Evolutionary conservation across 495 filamentous ascomycete genomes (phyloP), one percentile per base, ranked within the genome.

Genomic region (Sphaerosporella brunnea): DNA sequence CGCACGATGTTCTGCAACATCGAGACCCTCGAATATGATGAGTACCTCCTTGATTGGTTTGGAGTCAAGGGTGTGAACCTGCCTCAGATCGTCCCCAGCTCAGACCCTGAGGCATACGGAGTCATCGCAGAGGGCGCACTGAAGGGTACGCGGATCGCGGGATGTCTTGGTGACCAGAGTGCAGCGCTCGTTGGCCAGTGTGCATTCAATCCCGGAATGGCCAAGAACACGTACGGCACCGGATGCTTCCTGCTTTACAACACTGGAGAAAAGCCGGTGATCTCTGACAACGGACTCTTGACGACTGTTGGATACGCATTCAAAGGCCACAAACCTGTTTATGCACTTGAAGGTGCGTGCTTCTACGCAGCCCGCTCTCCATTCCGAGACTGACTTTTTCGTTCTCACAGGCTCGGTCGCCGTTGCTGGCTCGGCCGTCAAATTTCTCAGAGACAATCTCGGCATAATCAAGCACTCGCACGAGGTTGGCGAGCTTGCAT

Each of bases 1-100:
- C 67, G 88, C 51, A 96, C 88, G 44, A 94, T 93, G 88, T 93
- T 94, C 63, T 86, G 93, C 77, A 90, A 94, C 64, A 70, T 96
- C 28, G 73, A 79, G 51, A 90, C 80, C 3, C 68, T 92, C 23
- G 66, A 93, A 57, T 96, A 94, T 60, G 84, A 92, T 59, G 75
- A 90, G 45, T 71, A 69, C 34, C 69, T 93, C 3, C 69, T 96
- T 37, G 66, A 75, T 18, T 96, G 92, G 67, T 94, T 94, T 63
- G 74, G 74, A 26, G 65, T 65, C 30, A 73, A 65, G 50, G 92
- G 90, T 62, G 68, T 93, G 42, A 70, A 71, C 24, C 68, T 96
- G 9, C 88, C 88, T 18, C 76, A 78, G 55, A 93, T 96, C 56
- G 78, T 93, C 1, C 82, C 82, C 5, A 93, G 85, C 0, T 84